A percentile compares a stretch with the other conserved stretches of the same genome.
These are phyloP conservation scores for Colletotrichum coccodes DNA, from an alignment of 2,329 filamentous ascomycete species.

Conservation along the genomic window DNA sequence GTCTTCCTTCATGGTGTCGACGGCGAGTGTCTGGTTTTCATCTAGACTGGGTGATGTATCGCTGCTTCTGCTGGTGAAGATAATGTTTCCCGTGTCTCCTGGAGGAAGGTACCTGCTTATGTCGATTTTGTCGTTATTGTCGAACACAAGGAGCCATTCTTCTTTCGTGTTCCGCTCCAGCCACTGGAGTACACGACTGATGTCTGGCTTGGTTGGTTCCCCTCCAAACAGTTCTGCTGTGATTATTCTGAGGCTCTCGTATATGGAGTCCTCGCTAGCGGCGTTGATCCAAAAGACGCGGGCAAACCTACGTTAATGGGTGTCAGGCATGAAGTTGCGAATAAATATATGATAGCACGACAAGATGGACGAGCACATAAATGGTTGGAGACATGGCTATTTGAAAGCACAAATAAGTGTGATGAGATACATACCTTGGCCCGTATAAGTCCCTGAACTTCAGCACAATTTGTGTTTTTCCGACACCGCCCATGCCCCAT, in stretches of 20 bases:
- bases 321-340: too few species aligned
- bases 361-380: too few species aligned
- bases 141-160: conserved; percentile 44
- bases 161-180: conserved; percentile 28
- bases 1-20: not conserved
- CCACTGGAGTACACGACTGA: conserved; percentile 31
- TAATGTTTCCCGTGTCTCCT: conserved; percentile 37
- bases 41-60: not conserved
- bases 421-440: conserved; percentile 29
- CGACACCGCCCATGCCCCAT: conserved; percentile 41
- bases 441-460: conserved; percentile 37
- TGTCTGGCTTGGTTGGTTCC: conserved; percentile 1
- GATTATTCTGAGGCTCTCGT: conserved; percentile 37
- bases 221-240: conserved; percentile 15
- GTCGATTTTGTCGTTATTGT: conserved; percentile 38
- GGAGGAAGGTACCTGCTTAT: conserved; percentile 33
- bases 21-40: not conserved
- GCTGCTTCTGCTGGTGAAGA: conserved; percentile 40
- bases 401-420: too few species aligned
- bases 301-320: conserved; percentile 35
- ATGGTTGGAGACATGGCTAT: too few species aligned
- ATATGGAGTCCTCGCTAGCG: conserved; percentile 33
- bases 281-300: conserved; percentile 44
- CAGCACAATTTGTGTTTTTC: conserved; percentile 44
- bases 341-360: too few species aligned